These are phyloP conservation scores for Trametes versicolor DNA, from an alignment of 1,284 basidiomycete species.

Conservation along the genomic window DNA sequence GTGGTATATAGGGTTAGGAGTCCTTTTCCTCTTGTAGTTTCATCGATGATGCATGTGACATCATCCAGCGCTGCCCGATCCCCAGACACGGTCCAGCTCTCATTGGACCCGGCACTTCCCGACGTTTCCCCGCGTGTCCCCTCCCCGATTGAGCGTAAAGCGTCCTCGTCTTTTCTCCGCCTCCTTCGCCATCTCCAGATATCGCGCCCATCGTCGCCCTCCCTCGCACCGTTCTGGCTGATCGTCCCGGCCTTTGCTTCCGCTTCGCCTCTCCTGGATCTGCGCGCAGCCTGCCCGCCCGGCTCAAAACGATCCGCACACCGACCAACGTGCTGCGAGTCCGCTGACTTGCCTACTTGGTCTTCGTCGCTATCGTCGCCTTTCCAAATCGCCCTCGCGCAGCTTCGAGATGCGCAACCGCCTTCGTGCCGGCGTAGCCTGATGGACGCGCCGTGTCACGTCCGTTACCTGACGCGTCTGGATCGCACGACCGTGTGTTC, in stretches of 20 bases:
- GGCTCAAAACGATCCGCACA: constrained; percentile 20
- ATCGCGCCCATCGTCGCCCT: constrained; percentile 21
- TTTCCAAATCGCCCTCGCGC: not conserved
- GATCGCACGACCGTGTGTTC: constrained; percentile 7
- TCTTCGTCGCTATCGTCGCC: constrained; percentile 7
- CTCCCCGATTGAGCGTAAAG: constrained; percentile 5
- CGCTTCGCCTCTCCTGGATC: constrained; percentile 19
- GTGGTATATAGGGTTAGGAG: constrained; percentile 29
- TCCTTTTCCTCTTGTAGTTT: constrained; percentile 28
- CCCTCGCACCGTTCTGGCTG: constrained; percentile 21
- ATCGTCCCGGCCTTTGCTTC: constrained; percentile 28
- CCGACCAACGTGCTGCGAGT: constrained; percentile 28
- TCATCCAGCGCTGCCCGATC: constrained; percentile 20
- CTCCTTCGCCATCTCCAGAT: constrained; percentile 12
- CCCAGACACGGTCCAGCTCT: constrained; percentile 15
- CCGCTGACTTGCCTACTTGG: constrained; percentile 3
- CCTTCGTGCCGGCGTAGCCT: not conserved
- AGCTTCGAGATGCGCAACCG: not conserved
- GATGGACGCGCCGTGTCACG: constrained; percentile 9
- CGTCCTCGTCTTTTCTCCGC: constrained; percentile 15
- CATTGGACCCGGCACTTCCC: constrained; percentile 27
- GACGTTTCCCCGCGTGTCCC: constrained; percentile 31
- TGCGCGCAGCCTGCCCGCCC: constrained; percentile 20
- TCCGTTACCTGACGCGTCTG: constrained; percentile 8
- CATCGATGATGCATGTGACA: constrained; percentile 40